phyloP scores from a whole-genome alignment of 2,329 filamentous ascomycete species.

The Ophiostoma montium region DNA sequence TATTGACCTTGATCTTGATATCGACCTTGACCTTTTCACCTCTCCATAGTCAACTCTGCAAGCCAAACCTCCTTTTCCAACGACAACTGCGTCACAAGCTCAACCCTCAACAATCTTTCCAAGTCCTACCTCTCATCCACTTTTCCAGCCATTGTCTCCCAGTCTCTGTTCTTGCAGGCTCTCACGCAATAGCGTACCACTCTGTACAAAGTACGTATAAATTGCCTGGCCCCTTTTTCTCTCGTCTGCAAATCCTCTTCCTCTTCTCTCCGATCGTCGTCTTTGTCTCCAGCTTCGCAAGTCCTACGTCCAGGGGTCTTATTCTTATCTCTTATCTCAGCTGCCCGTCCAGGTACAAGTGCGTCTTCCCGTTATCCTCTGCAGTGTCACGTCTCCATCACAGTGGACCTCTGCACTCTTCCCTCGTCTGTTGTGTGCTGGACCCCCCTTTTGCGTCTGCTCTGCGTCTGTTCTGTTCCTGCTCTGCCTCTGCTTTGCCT shows the following conservation, averaged over 20 bases:
- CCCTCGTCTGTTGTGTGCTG: neutral
- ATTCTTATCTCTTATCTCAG: conserved; percentile 3
- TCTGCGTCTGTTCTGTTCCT: neutral
- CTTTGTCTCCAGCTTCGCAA: neutral
- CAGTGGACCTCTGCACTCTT: conserved; percentile 4
- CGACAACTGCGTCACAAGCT: no score
- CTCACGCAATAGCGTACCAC: no score
- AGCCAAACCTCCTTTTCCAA: no score
- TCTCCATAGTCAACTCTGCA: no score
- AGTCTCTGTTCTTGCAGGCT: neutral
- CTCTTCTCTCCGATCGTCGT: no score
- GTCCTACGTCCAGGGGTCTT: neutral
- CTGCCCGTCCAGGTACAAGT: conserved; percentile 5
- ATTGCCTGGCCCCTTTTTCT: no score
- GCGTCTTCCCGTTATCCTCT: conserved; percentile 3
- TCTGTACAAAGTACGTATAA: no score
- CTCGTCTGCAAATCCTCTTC: no score
- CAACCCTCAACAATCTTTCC: no score
- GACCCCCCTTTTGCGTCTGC: neutral
- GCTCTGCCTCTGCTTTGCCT: neutral
- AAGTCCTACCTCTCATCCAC: no score
- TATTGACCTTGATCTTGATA: no score
- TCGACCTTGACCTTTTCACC: no score
- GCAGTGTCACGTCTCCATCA: conserved; percentile 4
- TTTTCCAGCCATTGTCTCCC: neutral